These are phyloP conservation scores for Cercospora sojina DNA, from an alignment of 2,329 filamentous ascomycete genomes.

Conservation along the genomic window DNA sequence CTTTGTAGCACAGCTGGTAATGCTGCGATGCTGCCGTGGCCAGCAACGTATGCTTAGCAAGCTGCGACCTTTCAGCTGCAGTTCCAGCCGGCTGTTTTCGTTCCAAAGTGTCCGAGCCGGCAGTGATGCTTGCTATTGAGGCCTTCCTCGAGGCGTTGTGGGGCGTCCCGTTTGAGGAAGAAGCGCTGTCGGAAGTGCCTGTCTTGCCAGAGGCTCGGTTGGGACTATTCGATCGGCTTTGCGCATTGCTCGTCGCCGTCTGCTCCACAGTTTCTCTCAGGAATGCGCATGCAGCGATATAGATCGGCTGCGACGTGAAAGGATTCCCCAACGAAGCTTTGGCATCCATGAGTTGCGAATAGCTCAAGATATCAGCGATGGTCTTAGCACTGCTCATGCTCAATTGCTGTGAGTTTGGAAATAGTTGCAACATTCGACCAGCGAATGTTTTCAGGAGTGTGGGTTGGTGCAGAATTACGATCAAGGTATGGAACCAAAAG, in stretches of 20 bases:
- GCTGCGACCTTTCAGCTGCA: conserved; percentile 38
- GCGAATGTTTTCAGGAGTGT: conserved; percentile 77
- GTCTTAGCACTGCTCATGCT: conserved; percentile 91
- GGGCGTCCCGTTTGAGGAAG: conserved; percentile 17
- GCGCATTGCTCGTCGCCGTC: conserved; percentile 59
- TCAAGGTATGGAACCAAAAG: conserved; percentile 85
- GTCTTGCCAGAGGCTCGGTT: conserved; percentile 12
- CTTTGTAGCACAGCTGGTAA: conserved; percentile 83
- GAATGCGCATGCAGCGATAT: conserved; percentile 86
- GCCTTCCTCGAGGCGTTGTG: conserved; percentile 16
- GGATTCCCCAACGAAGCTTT: conserved; percentile 86
- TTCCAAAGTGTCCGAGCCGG: conserved; percentile 10
- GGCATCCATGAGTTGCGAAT: conserved; percentile 80
- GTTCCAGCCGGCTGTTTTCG: conserved; percentile 13
- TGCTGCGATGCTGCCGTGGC: conserved; percentile 82
- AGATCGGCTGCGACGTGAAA: conserved; percentile 84
- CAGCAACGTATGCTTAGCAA: conserved; percentile 69
- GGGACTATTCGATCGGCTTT: conserved; percentile 55
- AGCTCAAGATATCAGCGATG: conserved; percentile 83
- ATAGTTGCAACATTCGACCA: conserved; percentile 66
- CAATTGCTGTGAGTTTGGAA: conserved; percentile 74
- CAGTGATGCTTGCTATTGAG: conserved; percentile 18
- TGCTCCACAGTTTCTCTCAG: conserved; percentile 76
- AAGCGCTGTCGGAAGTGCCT: conserved; percentile 14
- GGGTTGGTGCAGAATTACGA: conserved; percentile 81